Base-by-base conservation (phyloP, 2,329 filamentous ascomycete species). In the Cyclaneusma minus region DNA sequence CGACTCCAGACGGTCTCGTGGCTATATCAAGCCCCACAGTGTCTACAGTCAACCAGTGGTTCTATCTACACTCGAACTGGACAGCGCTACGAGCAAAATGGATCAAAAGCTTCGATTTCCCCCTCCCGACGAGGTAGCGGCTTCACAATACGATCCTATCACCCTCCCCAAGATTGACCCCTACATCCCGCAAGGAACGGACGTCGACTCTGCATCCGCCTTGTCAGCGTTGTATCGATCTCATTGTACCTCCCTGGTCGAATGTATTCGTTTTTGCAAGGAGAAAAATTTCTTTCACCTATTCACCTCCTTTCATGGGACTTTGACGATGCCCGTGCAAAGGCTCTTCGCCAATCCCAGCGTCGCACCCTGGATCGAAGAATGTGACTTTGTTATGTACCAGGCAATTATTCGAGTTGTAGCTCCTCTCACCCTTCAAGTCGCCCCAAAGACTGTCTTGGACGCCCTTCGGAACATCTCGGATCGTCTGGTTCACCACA, bases 271-370 rank as follows among this genome's bases (percentile, higher is more conserved):
- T 16, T 95, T 82, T 50, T 94, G 87, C 62, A 91, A 89, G 46
- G 83, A 94, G 51, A 92, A 93, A 55, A 87, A 84, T 5, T 92
- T 98, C 49, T 92, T 93, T 48, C 82, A 91, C 38, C 68, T 94
- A 10, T 93, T 91, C 48, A 85, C 80, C 5, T 89, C 87, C 1
- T 95, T 98, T 49, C 83, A 93, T 44, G 89, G 89, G 29, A 95
- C 85, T 2, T 67, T 98, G 42, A 98, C 89, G 1, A 91, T 94
- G 51, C 89, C 89, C 5, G 87, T 95, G 3, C 84, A 94, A 50
- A 94, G 91, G 50, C 58, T 98, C 3, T 78, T 98, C 42, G 73
- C 74, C 9, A 72, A 92, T 43, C 72, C 78, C 3, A 74, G 73
- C 29, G 59, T 95, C 29, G 82, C 84, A 3, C 67, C 78, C 2